Base-by-base conservation (phyloP, 208 protist species). In the Leishmania major region DNA sequence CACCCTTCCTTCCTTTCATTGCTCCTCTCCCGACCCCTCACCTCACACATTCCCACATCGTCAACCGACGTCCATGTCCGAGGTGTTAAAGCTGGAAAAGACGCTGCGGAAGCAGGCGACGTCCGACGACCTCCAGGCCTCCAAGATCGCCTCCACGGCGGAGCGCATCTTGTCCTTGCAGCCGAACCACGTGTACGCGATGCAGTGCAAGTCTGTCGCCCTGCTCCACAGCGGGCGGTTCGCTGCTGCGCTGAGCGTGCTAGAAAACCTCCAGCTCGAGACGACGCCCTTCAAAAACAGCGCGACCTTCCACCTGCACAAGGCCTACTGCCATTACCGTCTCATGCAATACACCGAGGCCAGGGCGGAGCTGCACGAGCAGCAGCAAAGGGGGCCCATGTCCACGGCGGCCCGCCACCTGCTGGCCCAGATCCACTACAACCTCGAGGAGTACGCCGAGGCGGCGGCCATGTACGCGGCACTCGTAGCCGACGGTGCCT, bases 361-460 rank as follows among this genome's bases (percentile, higher is more conserved):
- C 15, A 87, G 90, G 72, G 40, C 40, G 25, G 84, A 87, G 45
- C 85, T 95, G 60, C 53, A 47, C 40, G 49, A 64, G 19, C 82
- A 84, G 43, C 80, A 84, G 57, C 55, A 4, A 40, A 22, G 51
- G 19, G 37, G 67, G 64, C 15, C 77, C 31, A 75, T 75, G 45
- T 83, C 93, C 59, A 80, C 87, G 49, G 84, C 92, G 7, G 90
- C 90, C 25, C 87, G 87, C 13, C 90, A 97, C 81, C 87, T 97
- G 8, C 87, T 95, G 8, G 94, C 93, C 7, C 94, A 97, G 81
- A 83, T 95, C 13, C 88, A 94, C 84, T 97, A 96, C 87, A 89
- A 94, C 77, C 84, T 96, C n/a, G 94, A 96, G 84, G 85, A 92
- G 82, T 96, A 92, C 83, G 78, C 79, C 13, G 88, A 79, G 37